These are phyloP conservation scores for Thinopyrum elongatum DNA, from an alignment of 176 grass and related monocot genomes.

Conservation along the genomic window DNA sequence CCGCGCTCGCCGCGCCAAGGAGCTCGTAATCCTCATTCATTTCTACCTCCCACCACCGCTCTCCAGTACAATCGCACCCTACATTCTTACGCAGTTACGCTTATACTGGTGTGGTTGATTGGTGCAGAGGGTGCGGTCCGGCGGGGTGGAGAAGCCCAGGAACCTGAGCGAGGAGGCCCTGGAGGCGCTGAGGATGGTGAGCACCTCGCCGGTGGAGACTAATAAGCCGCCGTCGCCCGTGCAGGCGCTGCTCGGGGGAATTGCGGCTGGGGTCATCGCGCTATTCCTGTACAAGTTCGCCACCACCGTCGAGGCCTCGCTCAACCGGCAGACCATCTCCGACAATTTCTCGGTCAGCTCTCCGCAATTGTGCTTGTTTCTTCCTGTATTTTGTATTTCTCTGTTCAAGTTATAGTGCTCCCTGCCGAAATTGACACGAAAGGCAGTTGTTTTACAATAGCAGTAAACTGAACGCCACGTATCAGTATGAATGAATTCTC, in stretches of 20 bases:
- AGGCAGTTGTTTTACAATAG: not conserved
- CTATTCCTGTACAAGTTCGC: conserved; percentile 91
- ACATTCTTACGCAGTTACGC: not conserved
- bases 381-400: not conserved
- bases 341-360: conserved; percentile 86
- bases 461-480: not conserved
- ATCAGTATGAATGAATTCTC: not conserved
- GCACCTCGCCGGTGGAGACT: conserved; percentile 45
- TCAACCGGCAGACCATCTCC: conserved; percentile 75
- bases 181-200: conserved; percentile 57
- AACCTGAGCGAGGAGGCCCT: conserved; percentile 71
- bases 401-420: not conserved
- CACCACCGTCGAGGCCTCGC: conserved; percentile 67
- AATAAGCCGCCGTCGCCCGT: conserved; percentile 60
- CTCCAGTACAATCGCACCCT: not conserved
- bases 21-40: conserved; percentile 45
- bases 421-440: not conserved
- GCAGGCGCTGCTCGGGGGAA: conserved; percentile 68
- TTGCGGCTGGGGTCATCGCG: conserved; percentile 79
- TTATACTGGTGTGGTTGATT: not conserved
- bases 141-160: conserved; percentile 53
- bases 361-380: not conserved
- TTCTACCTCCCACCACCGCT: not conserved
- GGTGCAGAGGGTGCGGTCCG: conserved; percentile 65
- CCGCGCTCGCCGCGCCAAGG: conserved; percentile 82